Conservation (phyloP, 1,139 yeast genomes). For the Debaryomycetaceae sp. region DNA sequence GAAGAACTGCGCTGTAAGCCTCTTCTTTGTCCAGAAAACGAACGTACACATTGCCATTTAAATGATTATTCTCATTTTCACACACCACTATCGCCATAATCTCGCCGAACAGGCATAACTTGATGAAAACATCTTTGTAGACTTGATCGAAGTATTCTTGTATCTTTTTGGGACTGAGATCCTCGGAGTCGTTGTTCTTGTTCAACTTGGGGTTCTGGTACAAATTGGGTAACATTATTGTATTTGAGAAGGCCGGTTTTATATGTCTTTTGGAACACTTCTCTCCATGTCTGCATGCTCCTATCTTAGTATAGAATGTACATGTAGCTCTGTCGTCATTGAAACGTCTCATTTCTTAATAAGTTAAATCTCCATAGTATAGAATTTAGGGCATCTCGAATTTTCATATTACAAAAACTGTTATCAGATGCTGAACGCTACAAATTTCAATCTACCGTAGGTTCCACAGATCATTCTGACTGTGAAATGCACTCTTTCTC, state of each 20-base stretch:
- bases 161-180: slow-evolving; percentile 36
- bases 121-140: slow-evolving; percentile 70
- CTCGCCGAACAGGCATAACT: slow-evolving; percentile 63
- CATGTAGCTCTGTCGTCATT: slow-evolving; percentile 27
- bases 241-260: slow-evolving; percentile 64
- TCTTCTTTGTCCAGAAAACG: slow-evolving; percentile 51
- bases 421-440: not conserved
- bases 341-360: slow-evolving; percentile 2
- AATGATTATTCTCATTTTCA: slow-evolving; percentile 75
- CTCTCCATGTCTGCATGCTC: slow-evolving; percentile 93
- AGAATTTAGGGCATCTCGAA: not conserved
- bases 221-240: slow-evolving; percentile 65
- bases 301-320: slow-evolving; percentile 74
- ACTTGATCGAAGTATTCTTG: slow-evolving; percentile 59
- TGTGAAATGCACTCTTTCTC: too few species aligned
- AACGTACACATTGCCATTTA: slow-evolving; percentile 83
- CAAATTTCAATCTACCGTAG: too few species aligned
- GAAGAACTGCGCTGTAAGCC: slow-evolving; percentile 59
- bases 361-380: not conserved
- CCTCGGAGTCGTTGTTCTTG: slow-evolving; percentile 27
- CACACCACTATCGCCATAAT: slow-evolving; percentile 69
- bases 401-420: not conserved
- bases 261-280: slow-evolving; percentile 78
- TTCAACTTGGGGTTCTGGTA: slow-evolving; percentile 61
- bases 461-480: too few species aligned